phyloP scores from a whole-genome alignment of 345 rosid species.

The Dipteronia dyeriana region DNA sequence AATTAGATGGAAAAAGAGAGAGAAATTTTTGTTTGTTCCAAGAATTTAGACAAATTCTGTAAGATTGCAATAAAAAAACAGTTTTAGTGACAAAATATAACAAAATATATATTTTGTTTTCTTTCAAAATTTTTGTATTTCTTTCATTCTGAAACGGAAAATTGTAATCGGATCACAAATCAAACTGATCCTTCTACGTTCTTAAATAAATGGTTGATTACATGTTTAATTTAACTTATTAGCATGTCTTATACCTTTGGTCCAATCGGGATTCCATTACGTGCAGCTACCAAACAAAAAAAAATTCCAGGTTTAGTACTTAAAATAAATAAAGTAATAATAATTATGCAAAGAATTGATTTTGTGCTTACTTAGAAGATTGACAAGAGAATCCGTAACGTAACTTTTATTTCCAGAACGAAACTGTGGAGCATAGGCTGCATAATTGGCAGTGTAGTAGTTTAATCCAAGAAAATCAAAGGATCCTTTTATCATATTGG shows the following conservation, averaged over 20 bases:
- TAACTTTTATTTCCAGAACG: conserved; percentile 18
- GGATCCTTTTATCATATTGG: conserved; percentile 30
- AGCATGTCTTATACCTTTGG: not conserved
- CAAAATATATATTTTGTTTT: too few species aligned
- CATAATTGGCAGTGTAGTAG: conserved; percentile 41
- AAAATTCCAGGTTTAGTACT: not conserved
- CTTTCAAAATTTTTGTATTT: not conserved
- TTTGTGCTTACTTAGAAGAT: conserved; percentile 19
- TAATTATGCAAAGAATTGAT: not conserved
- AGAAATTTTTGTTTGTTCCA: too few species aligned
- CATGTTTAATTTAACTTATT: not conserved
- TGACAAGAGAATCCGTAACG: conserved; percentile 28
- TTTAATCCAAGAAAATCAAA: conserved; percentile 46
- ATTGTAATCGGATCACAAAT: not conserved
- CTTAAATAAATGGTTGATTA: not conserved
- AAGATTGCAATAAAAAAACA: too few species aligned
- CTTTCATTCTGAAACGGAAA: too few species aligned
- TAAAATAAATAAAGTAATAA: not conserved
- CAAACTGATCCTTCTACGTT: not conserved
- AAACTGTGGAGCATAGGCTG: conserved; percentile 6
- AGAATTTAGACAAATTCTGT: too few species aligned
- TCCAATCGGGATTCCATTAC: conserved; percentile 29
- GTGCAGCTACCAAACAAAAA: conserved; percentile 8
- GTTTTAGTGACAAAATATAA: not conserved
- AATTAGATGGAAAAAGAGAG: too few species aligned